phyloP scores from a whole-genome alignment of 306 rosid genomes.

The Ormosia emarginata region DNA sequence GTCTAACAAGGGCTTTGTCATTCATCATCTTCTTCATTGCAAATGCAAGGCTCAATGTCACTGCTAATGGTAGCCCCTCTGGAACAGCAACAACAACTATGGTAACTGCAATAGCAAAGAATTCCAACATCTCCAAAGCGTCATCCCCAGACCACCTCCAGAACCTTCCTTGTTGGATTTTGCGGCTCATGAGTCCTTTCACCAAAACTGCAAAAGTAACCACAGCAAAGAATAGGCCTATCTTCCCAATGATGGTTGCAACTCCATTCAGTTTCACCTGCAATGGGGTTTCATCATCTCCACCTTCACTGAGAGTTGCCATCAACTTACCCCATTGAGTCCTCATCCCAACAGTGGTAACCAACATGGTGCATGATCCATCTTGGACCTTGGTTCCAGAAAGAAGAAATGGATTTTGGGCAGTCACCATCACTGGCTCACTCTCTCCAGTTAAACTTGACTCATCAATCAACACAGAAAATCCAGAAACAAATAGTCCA shows the following conservation, averaged over 20 bases:
- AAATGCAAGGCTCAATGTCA: constrained; percentile 92
- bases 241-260: constrained; percentile 89
- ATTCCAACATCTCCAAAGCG: constrained; percentile 70
- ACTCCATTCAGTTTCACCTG: constrained; percentile 95
- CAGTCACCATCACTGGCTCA: constrained; percentile 74
- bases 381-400: constrained; percentile 97
- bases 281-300: constrained; percentile 94
- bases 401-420: constrained; percentile 76
- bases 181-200: constrained; percentile 62
- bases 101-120: constrained; percentile 88
- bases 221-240: constrained; percentile 77
- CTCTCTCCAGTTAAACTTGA: constrained; percentile 98
- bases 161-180: constrained; percentile 59
- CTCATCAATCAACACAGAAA: constrained; percentile 80
- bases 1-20: constrained; percentile 87
- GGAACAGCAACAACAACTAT: constrained; percentile 97
- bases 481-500: constrained; percentile 81
- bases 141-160: constrained; percentile 75
- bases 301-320: constrained; percentile 95
- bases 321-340: constrained; percentile 97
- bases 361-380: constrained; percentile 86
- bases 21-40: constrained; percentile 99
- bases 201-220: constrained; percentile 77
- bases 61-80: constrained; percentile 90
- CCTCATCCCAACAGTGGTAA: constrained; percentile 94